Evolutionary conservation across 331 rosid species (phyloP), one percentile per base, ranked within the genome.

Genomic region (Acacia concinna): DNA sequence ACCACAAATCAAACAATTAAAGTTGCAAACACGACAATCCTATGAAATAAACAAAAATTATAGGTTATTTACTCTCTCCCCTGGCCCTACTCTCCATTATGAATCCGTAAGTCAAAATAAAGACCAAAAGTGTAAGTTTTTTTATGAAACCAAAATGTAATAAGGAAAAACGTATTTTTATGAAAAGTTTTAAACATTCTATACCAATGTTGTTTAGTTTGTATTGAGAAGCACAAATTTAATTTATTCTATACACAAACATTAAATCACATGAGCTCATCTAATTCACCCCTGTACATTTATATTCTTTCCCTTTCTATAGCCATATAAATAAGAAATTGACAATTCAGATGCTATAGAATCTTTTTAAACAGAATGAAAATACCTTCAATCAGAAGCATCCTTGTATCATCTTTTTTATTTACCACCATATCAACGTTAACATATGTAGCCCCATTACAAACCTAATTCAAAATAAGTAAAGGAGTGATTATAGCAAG

Each of bases 361-460:
- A 3, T 8, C 14, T 60, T 60, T 9, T 0, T 43, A 73, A 27
- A 40, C 51, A 64, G 66, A 44, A 69, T 38, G 68, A 37, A 68
- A 70, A 76, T 85, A 90, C 99, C 99, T 93, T 96, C 98, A 21
- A 93, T 41, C 51, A 91, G 79, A 82, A 96, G 82, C 97, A 96
- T 96, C 84, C 85, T 85, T 84, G 84, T 81, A 34, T 76, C 80
- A 47, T 93, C 97, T 81, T 93, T 93, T 86, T 86, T 89, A 87
- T 85, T 91, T 66, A 82, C 76, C 56, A 87, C 74, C 97, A 91
- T 89, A 81, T 93, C 98, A 79, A 96, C 81, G 64, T 87, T 93
- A 68, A 87, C 99, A 90, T 82, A 84, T 30, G 97, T 91, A 71
- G 99, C 98, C 59, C 99, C 99, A 78, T 82, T 79, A 89, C 93